Conservation (phyloP, 2,329 filamentous ascomycete genomes). For the Calycina marina region DNA sequence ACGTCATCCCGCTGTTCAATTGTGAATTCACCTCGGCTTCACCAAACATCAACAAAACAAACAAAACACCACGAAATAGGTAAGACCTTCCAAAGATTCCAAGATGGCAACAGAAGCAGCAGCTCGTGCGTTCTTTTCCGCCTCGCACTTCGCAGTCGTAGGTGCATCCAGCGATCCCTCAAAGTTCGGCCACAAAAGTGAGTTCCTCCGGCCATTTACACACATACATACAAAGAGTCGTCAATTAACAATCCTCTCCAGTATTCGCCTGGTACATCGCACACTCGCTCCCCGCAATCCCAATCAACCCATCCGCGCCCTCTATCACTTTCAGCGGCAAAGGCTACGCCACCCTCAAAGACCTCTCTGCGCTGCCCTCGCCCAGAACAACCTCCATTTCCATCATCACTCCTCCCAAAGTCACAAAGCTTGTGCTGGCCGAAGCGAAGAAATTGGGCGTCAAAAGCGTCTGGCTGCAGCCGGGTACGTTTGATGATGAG, state of each 20-base stretch:
- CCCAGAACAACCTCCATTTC: slow-evolving; percentile 63
- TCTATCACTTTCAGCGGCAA: slow-evolving; percentile 44
- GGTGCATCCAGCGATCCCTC: slow-evolving; percentile 72
- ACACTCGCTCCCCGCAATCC: slow-evolving; percentile 62
- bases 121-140: slow-evolving; percentile 66
- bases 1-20: too few species aligned
- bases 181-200: slow-evolving; percentile 85
- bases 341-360: slow-evolving; percentile 29
- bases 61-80: background rate
- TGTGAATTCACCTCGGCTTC: too few species aligned
- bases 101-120: slow-evolving; percentile 56
- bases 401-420: slow-evolving; percentile 72
- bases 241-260: slow-evolving; percentile 23
- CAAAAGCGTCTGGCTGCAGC: slow-evolving; percentile 74
- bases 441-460: slow-evolving; percentile 66
- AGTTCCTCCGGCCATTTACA: slow-evolving; percentile 11
- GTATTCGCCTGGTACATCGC: slow-evolving; percentile 82
- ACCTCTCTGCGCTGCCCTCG: slow-evolving; percentile 48
- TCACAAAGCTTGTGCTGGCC: slow-evolving; percentile 59
- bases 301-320: slow-evolving; percentile 62
- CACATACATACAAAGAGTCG: background rate
- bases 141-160: slow-evolving; percentile 70
- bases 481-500: slow-evolving; percentile 69
- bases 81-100: background rate
- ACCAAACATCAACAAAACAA: background rate